Percentiles rank a stretch among this genome's conserved stretches.
These are phyloP conservation scores for Testicularia cyperi DNA, from an alignment of 1,284 basidiomycete genomes.

Conservation along the genomic window DNA sequence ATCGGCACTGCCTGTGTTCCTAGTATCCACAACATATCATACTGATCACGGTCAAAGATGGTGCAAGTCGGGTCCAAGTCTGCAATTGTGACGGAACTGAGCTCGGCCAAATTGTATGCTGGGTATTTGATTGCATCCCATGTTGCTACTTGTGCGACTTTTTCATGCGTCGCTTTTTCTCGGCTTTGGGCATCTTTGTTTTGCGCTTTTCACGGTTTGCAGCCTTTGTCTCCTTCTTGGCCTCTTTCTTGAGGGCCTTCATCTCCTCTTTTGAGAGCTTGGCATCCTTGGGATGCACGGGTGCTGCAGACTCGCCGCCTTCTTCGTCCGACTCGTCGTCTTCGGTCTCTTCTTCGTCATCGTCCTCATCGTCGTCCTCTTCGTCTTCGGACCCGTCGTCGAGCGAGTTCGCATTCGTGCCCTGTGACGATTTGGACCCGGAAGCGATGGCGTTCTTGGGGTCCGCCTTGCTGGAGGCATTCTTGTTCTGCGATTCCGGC, in stretches of 20 bases:
- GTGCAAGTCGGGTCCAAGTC: no score
- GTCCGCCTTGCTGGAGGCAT: neutral
- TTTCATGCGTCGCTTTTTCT: conserved; percentile 53
- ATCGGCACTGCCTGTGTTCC: no score
- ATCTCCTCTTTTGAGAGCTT: conserved; percentile 33
- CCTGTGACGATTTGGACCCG: neutral
- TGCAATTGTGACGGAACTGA: no score
- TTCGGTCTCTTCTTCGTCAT: conserved; percentile 1
- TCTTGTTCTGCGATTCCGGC: neutral
- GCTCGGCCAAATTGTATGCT: no score
- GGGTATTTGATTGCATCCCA: no score
- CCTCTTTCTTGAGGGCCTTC: conserved; percentile 34
- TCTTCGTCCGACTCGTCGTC: conserved; percentile 6
- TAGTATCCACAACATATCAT: no score
- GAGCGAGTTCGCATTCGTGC: neutral
- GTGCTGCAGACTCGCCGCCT: neutral
- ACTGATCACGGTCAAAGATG: no score
- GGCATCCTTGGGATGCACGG: conserved; percentile 17
- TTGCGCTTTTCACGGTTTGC: conserved; percentile 53
- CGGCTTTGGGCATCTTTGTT: conserved; percentile 57
- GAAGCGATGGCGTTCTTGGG: neutral
- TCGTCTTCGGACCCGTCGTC: neutral
- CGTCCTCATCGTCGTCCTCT: conserved; percentile 3
- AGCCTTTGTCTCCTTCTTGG: conserved; percentile 46
- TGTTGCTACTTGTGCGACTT: conserved; percentile 37